Evolutionary conservation across 2,329 filamentous ascomycete genomes (phyloP), one percentile per base, ranked within the genome.

Genomic region (Phialemoniopsis sp.): DNA sequence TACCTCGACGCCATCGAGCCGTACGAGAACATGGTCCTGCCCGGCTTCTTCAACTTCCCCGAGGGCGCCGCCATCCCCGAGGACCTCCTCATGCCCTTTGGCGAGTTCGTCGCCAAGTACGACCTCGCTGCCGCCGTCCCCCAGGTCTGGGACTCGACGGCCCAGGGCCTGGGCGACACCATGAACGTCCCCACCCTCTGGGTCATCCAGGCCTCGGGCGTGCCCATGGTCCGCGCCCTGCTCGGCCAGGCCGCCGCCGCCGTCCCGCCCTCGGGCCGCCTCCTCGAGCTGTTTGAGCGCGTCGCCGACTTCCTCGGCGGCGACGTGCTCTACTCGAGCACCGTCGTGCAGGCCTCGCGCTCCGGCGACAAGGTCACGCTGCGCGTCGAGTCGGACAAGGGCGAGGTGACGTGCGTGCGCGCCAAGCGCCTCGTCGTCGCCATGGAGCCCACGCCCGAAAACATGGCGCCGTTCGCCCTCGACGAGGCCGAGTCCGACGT

Each of bases 51-150:
- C 7, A 36, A 43, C 26, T 40, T 38, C 15, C 41, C 40, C 12
- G 32, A 19, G 1, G 18, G 31, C 12, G 30, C 53, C 30, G 39
- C 60, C 7, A 61, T 73, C 1, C 69, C 70, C 0, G 57, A 63
- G 21, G 70, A 73, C 32, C 51, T 75, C 1, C 46, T 65, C 6
- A 46, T 65, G 0, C 58, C 67, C 0, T 72, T 64, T 29, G 58
- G 63, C 2, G 55, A 67, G 8, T 69, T 70, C 37, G 51, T 67
- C 7, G 48, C 56, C 14, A 68, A 70, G 44, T 59, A 70, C 45
- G 46, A 55, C 18, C 50, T 76, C 6, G 47, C 56, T 15, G 57
- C 55, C 13, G 48, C 63, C 3, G 53, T 67, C 1, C 49, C 51
- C 9, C 39, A 38, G 17, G 46, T 50, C 30, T 49, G 43, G 43